Base-by-base conservation (phyloP, 306 rosid genomes). In the Quercus engelmannii region DNA sequence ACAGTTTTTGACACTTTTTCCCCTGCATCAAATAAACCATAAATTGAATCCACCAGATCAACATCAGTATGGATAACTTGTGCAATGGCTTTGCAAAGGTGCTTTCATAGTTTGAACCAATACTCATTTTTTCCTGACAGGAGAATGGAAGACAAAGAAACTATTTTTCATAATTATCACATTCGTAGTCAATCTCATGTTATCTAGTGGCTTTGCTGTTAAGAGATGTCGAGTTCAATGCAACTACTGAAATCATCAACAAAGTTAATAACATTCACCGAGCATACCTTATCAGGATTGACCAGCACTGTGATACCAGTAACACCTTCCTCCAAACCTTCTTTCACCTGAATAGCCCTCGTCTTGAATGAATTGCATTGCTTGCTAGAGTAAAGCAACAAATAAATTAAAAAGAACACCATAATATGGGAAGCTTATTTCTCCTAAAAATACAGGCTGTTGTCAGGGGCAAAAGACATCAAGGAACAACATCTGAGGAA, bases 261-360 rank as follows among this genome's bases (percentile, higher is more conserved):
- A 69, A 5, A 73, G 55, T 55, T 43, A 76, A 74, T n/a, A 70
- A 54, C 55, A 23, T 28, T 55, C 33, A 51, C 52, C 12, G 55
- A 56, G 64, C 58, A 28, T 88, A 91, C 99, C 98, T 89, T 90
- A 14, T 88, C 87, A 58, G 97, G 98, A 52, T 95, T 95, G 82
- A 91, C 31, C 41, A 76, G 64, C 83, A 91, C 96, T 49, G 57
- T 71, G 76, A 95, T 68, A 62, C 91, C 94, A 78, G 77, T 1
- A 70, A 69, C 75, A 6, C 83, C 81, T 20, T 75, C 70, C 91
- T 88, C 92, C 30, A 95, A 38, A 51, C 94, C 91, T 58, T 73
- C 80, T 81, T 88, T 89, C 87, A 90, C 98, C 84, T 72, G 25
- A 35, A 14, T 14, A 38, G 99, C 99, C 75, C 92, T 89, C 12